A percentile compares a stretch with the other conserved stretches of the same genome.
Evolutionary conservation across 2,329 filamentous ascomycete genomes (phyloP).

Genomic region (Paracamarosporium sp.): DNA sequence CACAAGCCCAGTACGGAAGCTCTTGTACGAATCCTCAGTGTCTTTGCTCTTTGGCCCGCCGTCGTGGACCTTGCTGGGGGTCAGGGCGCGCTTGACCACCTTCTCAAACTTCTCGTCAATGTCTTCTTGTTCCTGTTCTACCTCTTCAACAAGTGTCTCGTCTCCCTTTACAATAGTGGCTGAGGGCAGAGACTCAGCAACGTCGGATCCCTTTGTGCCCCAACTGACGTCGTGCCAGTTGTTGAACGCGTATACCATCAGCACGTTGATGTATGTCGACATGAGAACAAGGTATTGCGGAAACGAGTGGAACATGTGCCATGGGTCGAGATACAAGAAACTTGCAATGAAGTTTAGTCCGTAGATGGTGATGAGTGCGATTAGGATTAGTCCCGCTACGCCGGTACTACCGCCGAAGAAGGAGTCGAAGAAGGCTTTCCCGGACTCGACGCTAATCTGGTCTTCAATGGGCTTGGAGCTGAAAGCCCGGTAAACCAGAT

Average conservation of each 20-base stretch:
- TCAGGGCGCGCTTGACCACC: constrained; percentile 90
- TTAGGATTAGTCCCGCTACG: constrained; percentile 84
- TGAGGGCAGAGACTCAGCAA: constrained; percentile 88
- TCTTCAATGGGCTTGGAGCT: constrained; percentile 56
- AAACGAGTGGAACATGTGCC: constrained; percentile 99
- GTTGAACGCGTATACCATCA: constrained; percentile 99
- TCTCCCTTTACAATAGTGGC: constrained; percentile 87
- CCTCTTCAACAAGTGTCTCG: constrained; percentile 86
- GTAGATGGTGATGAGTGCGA: constrained; percentile 91
- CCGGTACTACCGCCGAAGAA: constrained; percentile 77
- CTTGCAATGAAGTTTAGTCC: constrained; percentile 96
- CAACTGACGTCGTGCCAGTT: constrained; percentile 99
- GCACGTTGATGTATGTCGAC: constrained; percentile 98
- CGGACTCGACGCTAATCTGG: constrained; percentile 70
- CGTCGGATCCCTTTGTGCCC: constrained; percentile 99
- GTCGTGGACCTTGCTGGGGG: constrained; percentile 74
- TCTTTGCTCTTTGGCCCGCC: constrained; percentile 83
- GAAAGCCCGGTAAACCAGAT: constrained; percentile 86
- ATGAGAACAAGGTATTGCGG: constrained; percentile 90
- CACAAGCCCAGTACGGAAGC: constrained; percentile 95
- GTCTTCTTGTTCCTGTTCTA: constrained; percentile 95
- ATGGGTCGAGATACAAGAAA: constrained; percentile 96
- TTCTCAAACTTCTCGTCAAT: constrained; percentile 97
- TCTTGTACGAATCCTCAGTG: constrained; percentile 97
- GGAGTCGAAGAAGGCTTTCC: constrained; percentile 73